Conservation (phyloP, 148 eudicot species). For the Rhododendron kiyosumense region DNA sequence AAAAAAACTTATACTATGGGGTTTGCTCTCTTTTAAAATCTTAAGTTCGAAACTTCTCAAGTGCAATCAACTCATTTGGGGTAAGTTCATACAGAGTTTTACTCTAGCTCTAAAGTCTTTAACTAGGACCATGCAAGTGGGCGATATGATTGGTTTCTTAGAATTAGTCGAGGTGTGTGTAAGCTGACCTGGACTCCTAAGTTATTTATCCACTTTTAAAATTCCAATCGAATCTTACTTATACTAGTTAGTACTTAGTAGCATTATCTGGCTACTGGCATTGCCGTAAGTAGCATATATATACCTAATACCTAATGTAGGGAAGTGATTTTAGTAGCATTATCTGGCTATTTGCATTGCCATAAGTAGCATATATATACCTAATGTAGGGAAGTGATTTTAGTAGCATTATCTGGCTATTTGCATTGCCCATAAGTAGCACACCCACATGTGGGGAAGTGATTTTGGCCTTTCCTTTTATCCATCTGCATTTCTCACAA, state of each 20-base stretch:
- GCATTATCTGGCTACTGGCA: neutral
- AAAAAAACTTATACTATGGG: neutral
- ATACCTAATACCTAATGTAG: too few species aligned
- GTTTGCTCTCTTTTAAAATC: neutral
- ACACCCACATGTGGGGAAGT: neutral
- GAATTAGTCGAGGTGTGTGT: neutral
- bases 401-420: neutral
- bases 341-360: neutral
- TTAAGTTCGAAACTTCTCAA: neutral
- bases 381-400: neutral
- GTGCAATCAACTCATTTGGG: neutral
- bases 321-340: neutral
- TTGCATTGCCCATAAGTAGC: neutral
- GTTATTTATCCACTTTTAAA: neutral
- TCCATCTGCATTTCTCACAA: neutral
- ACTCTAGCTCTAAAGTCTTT: neutral
- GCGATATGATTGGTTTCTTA: neutral
- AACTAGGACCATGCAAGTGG: neutral
- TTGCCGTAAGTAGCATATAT: neutral
- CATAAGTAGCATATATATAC: neutral
- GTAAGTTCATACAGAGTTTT: neutral
- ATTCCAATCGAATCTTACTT: neutral
- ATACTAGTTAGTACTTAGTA: neutral
- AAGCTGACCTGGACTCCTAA: neutral
- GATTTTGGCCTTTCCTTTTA: neutral